Conservation (phyloP, 495 filamentous ascomycete genomes). For the Bacidia gigantensis region DNA sequence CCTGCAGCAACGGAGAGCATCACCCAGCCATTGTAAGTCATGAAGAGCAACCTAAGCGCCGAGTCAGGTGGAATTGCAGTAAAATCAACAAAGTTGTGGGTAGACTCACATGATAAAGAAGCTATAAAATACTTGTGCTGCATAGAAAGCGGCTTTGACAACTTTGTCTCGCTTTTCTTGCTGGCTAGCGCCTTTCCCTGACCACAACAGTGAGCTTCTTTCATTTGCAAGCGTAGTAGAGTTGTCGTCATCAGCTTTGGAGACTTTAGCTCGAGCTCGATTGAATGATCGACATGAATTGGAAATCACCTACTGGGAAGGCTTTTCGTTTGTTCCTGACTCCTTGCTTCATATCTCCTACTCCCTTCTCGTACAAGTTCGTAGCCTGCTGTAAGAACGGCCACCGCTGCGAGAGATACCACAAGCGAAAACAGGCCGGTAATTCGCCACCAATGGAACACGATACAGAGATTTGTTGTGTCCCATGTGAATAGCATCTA, state of each 20-base stretch:
- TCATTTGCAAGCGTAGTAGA: slow-evolving; percentile 20
- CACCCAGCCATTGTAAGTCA: slow-evolving; percentile 98
- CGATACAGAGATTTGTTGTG: slow-evolving; percentile 80
- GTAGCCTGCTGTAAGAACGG: slow-evolving; percentile 75
- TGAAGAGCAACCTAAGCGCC: slow-evolving; percentile 74
- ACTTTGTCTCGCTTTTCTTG: slow-evolving; percentile 48
- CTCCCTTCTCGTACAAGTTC: slow-evolving; percentile 68
- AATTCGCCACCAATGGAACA: slow-evolving; percentile 87
- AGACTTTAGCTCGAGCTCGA: slow-evolving; percentile 11
- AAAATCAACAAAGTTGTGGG: background rate
- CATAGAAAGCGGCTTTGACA: slow-evolving; percentile 73
- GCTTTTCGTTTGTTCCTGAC: slow-evolving; percentile 37
- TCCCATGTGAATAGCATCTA: slow-evolving; percentile 98
- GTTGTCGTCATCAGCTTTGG: slow-evolving; percentile 33
- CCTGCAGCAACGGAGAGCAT: slow-evolving; percentile 87
- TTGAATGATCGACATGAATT: background rate
- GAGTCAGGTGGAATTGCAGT: background rate
- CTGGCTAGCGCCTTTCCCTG: slow-evolving; percentile 40
- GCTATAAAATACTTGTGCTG: slow-evolving; percentile 90
- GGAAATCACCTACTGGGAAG: slow-evolving; percentile 39
- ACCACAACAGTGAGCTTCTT: slow-evolving; percentile 59
- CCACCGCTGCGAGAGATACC: slow-evolving; percentile 67
- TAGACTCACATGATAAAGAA: slow-evolving; percentile 95
- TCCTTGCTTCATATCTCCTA: slow-evolving; percentile 58
- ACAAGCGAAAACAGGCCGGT: slow-evolving; percentile 55